Evolutionary conservation across 306 rosid genomes (phyloP).

Genomic region (Leucaena leucocephala): DNA sequence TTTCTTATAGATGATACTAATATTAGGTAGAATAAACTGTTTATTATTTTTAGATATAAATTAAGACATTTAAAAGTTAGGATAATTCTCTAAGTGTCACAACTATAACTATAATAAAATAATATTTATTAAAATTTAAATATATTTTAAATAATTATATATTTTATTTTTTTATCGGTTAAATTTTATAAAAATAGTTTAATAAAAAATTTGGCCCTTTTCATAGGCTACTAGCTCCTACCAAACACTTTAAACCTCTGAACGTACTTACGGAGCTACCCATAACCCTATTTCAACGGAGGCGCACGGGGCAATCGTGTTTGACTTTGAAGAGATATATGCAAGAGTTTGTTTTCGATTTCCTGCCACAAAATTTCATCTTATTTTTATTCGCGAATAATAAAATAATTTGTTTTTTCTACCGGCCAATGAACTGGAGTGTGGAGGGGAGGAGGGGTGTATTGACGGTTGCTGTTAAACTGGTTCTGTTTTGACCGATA

Average conservation of each 20-base stretch:
- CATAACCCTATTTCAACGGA: neutral
- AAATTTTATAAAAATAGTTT: too few species aligned
- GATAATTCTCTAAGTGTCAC: too few species aligned
- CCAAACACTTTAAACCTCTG: neutral
- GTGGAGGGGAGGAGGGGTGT: too few species aligned
- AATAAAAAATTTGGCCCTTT: neutral
- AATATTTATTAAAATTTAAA: too few species aligned
- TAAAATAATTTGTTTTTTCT: neutral
- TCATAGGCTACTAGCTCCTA: neutral
- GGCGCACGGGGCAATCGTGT: neutral
- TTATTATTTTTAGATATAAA: too few species aligned
- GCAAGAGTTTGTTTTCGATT: neutral
- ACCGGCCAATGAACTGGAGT: neutral
- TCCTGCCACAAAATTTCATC: neutral
- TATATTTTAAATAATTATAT: too few species aligned
- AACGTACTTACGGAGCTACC: neutral
- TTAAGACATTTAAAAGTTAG: too few species aligned
- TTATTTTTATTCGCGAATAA: neutral
- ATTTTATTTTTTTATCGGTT: too few species aligned
- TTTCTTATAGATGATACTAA: too few species aligned
- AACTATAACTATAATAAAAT: too few species aligned
- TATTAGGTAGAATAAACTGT: too few species aligned
- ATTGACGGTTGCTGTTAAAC: neutral
- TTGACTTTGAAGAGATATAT: neutral
- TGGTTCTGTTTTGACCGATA: conserved; percentile 1